These are phyloP conservation scores for Coleophoma cylindrospora DNA, from an alignment of 2,329 filamentous ascomycete species.

Conservation along the genomic window DNA sequence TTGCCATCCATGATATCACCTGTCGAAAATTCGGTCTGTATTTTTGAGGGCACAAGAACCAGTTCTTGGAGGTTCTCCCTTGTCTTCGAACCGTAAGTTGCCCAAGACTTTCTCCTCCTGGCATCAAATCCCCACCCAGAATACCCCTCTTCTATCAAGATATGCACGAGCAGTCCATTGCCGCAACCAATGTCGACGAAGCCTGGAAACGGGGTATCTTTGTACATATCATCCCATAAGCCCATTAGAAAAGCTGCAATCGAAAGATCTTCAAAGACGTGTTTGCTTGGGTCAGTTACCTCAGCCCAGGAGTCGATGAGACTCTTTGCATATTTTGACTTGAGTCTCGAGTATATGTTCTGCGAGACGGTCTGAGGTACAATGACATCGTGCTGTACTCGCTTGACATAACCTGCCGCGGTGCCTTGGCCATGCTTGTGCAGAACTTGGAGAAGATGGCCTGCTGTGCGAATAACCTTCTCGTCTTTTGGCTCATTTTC, in stretches of 20 bases:
- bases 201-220: constrained; percentile 59
- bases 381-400: constrained; percentile 77
- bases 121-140: constrained; percentile 89
- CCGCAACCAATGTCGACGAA: constrained; percentile 97
- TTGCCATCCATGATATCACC: too few relatives aligned
- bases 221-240: constrained; percentile 83
- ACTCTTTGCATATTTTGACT: constrained; percentile 67
- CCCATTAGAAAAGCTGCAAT: constrained; percentile 93
- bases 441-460: constrained; percentile 62
- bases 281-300: constrained; percentile 80
- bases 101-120: constrained; percentile 79
- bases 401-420: constrained; percentile 67
- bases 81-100: constrained; percentile 53
- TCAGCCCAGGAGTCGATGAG: constrained; percentile 80
- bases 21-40: constrained; percentile 27
- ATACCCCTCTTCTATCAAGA: constrained; percentile 78
- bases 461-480: constrained; percentile 62
- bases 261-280: constrained; percentile 89
- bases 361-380: constrained; percentile 75
- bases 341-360: constrained; percentile 75
- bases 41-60: constrained; percentile 50
- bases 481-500: constrained; percentile 20
- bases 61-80: constrained; percentile 49
- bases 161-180: constrained; percentile 83
- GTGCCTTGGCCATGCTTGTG: constrained; percentile 69